Base-by-base conservation (phyloP, 345 rosid species). In the Eucalyptus cloeziana region DNA sequence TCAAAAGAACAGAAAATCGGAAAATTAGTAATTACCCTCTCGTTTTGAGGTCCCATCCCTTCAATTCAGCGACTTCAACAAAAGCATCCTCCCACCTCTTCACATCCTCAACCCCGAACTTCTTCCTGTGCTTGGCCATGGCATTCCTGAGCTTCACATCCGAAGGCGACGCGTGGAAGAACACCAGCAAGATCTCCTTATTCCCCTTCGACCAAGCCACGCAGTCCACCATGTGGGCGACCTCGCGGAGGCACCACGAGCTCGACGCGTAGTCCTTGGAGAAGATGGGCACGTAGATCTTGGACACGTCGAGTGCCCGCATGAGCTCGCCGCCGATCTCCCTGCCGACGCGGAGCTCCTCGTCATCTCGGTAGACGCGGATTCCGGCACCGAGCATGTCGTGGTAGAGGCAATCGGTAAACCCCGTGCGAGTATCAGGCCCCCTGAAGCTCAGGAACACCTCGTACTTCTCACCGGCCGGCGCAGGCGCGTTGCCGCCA, bases 211-310 rank as follows among this genome's bases (percentile, higher is more conserved):
- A 50, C 13, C 58, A 13, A 24, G 6, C n/a, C 43, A 0, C 0
- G 37, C 30, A 52, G 9, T 81, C 87, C 30, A 40, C 37, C 56
- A 88, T 88, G 25, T 54, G 27, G 3, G 33, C 17, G 1, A 88
- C 37, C 37, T 56, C 80, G 31, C 76, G 40, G 10, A 88, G 89
- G 6, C 89, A 88, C 79, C 89, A 52, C 5, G 9, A 49, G 60
- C 87, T 54, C 13, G 43, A 54, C 0, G 43, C 56, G 7, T 81
- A 83, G 16, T 30, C 37, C 87, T 0, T 45, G 87, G 60, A 25
- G 52, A 88, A 88, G 81, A 88, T 54, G 30, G 87, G 89, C 37
- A 83, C 25, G 5, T 45, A 81, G 12, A 88, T 30, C 51, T 54
- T 58, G 54, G 76, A 81, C 49, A 37, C 43, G 58, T 88, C 33